Conservation (phyloP, 352 stramenopile genomes). For the Phytophthora cactorum region DNA sequence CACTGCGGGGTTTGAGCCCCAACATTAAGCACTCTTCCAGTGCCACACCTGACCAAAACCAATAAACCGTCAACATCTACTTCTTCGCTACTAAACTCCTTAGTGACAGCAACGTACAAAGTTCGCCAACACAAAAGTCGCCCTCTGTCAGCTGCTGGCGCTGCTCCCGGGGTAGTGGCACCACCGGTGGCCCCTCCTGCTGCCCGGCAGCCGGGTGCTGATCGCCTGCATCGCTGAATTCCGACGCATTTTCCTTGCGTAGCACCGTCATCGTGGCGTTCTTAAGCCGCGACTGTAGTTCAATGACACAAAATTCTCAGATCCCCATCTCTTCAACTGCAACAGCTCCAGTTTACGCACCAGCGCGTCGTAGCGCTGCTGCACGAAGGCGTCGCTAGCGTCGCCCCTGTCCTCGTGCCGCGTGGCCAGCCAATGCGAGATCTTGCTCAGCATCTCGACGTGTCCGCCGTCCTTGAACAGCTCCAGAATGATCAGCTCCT, state of each 20-base stretch:
- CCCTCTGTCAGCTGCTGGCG: slow-evolving; percentile 52
- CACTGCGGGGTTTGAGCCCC: slow-evolving; percentile 51
- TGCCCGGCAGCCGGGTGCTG: slow-evolving; percentile 8
- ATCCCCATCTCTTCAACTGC: background rate
- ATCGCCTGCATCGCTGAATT: slow-evolving; percentile 15
- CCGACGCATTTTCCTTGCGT: slow-evolving; percentile 39
- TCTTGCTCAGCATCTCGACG: slow-evolving; percentile 58
- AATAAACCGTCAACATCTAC: slow-evolving; percentile 4
- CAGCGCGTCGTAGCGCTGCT: slow-evolving; percentile 66
- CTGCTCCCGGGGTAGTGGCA: slow-evolving; percentile 22
- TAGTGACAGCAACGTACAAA: slow-evolving; percentile 45
- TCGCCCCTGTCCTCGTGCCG: slow-evolving; percentile 54
- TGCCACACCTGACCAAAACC: slow-evolving; percentile 45
- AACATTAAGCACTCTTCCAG: slow-evolving; percentile 70
- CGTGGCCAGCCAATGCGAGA: slow-evolving; percentile 71
- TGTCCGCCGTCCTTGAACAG: slow-evolving; percentile 5
- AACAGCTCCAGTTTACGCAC: slow-evolving; percentile 36
- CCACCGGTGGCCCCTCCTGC: slow-evolving; percentile 12
- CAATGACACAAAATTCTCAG: slow-evolving; percentile 6
- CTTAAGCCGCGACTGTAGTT: slow-evolving; percentile 64
- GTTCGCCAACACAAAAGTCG: slow-evolving; percentile 62
- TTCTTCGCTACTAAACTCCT: background rate
- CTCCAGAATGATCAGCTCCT: slow-evolving; percentile 15
- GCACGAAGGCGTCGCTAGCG: slow-evolving; percentile 49
- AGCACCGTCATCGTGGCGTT: slow-evolving; percentile 67